Evolutionary conservation across 2,329 filamentous ascomycete species (phyloP).

Genomic region (Phialophora chinensis): DNA sequence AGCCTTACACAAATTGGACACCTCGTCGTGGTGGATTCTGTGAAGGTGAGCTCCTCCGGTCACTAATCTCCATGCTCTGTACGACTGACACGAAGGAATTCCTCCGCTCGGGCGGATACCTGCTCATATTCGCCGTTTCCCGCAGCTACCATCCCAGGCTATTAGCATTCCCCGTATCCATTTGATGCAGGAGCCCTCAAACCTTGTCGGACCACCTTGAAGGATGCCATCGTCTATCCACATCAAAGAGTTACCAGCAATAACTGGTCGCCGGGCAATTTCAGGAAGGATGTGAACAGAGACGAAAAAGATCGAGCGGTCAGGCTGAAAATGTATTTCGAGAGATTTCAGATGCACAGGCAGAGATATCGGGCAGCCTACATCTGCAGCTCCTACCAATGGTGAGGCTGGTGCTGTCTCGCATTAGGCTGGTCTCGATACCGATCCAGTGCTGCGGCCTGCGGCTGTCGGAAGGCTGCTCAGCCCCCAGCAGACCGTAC

Average conservation of each 20-base stretch:
- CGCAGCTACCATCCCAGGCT: neutral
- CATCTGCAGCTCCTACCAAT: neutral
- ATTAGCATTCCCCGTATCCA: neutral
- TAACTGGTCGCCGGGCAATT: no score
- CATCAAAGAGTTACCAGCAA: neutral
- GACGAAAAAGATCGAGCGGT: neutral
- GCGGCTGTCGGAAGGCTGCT: neutral
- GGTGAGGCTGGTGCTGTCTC: neutral
- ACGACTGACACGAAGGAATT: slow-evolving; percentile 16
- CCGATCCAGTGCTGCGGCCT: neutral
- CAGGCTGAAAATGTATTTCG: neutral
- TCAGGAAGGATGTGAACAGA: neutral
- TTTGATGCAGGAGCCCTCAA: neutral
- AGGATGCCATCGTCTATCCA: neutral
- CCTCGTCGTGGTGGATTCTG: slow-evolving; percentile 18
- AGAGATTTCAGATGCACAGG: neutral
- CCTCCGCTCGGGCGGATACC: neutral
- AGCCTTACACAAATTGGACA: slow-evolving; percentile 27
- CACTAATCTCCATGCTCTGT: neutral
- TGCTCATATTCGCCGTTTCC: slow-evolving; percentile 17
- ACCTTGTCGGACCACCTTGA: slow-evolving; percentile 20
- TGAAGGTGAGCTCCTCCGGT: neutral
- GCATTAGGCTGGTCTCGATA: neutral
- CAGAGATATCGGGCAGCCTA: neutral
- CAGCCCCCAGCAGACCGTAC: neutral